A percentile compares a stretch with the other conserved stretches of the same genome.
phyloP scores from a whole-genome alignment of 306 rosid genomes.

The Casuarina glauca region DNA sequence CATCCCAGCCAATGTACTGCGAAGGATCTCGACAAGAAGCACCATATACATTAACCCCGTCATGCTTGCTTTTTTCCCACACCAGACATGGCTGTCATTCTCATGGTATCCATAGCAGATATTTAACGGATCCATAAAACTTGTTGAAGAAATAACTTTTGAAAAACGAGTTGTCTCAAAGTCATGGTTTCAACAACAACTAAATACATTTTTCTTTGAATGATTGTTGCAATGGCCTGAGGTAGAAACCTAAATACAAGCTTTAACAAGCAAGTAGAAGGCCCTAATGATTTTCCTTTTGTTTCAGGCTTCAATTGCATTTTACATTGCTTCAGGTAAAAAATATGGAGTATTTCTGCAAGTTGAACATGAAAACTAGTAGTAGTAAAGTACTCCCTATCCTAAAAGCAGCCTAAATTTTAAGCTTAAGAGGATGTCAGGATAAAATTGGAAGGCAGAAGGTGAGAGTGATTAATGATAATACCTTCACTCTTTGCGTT shows the following conservation, averaged over 20 bases:
- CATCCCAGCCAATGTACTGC: background rate
- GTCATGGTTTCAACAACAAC: background rate
- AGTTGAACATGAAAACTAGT: background rate
- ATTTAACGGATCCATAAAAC: constrained; percentile 68
- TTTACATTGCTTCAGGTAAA: too few species aligned
- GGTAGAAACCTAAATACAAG: too few species aligned
- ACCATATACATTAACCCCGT: constrained; percentile 64
- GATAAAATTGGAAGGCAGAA: background rate
- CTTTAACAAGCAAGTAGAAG: too few species aligned
- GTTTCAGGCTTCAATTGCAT: too few species aligned
- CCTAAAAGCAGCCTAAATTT: background rate
- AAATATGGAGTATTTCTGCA: too few species aligned
- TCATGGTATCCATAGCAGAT: constrained; percentile 93
- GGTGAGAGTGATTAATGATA: background rate
- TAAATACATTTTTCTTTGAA: constrained; percentile 2
- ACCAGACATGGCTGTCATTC: constrained; percentile 75
- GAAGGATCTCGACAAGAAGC: constrained; percentile 68
- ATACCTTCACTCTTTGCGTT: constrained; percentile 72
- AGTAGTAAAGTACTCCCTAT: background rate
- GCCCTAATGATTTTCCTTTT: too few species aligned
- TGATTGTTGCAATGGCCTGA: background rate
- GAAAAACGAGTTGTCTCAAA: background rate
- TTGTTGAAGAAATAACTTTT: constrained; percentile 31
- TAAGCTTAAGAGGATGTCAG: background rate
- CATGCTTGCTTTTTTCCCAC: constrained; percentile 56